These are phyloP conservation scores for Tremella mesenterica DNA, from an alignment of 768 basidiomycete species.

Conservation along the genomic window DNA sequence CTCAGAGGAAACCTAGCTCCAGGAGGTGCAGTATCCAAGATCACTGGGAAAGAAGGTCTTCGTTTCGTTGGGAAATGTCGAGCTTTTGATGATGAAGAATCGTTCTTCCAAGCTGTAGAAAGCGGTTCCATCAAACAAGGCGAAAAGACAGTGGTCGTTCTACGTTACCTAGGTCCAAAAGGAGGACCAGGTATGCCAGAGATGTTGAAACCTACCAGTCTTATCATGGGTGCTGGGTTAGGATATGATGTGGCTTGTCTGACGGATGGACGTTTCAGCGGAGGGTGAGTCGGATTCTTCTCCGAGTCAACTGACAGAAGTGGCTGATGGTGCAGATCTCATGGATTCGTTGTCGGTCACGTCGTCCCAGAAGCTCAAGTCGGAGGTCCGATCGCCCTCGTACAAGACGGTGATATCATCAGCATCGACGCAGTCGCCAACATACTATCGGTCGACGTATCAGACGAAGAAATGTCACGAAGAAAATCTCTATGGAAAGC, in stretches of 20 bases:
- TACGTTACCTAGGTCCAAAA: slow-evolving; percentile 92
- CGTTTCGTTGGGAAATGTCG: slow-evolving; percentile 84
- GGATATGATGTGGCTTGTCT: slow-evolving; percentile 92
- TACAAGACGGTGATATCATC: slow-evolving; percentile 66
- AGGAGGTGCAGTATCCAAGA: slow-evolving; percentile 77
- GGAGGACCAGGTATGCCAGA: slow-evolving; percentile 99
- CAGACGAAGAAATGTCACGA: slow-evolving; percentile 66
- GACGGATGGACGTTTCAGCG: slow-evolving; percentile 96
- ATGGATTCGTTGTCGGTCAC: slow-evolving; percentile 94
- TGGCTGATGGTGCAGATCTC: slow-evolving; percentile 55
- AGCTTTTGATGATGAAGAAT: slow-evolving; percentile 82
- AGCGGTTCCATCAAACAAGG: slow-evolving; percentile 79
- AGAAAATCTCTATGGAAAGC: slow-evolving; percentile 69
- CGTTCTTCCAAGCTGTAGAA: slow-evolving; percentile 80
- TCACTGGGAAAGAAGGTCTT: slow-evolving; percentile 85
- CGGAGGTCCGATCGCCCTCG: slow-evolving; percentile 85
- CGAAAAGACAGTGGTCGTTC: slow-evolving; percentile 90
- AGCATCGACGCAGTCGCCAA: slow-evolving; percentile 43
- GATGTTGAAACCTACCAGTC: slow-evolving; percentile 95
- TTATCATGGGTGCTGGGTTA: slow-evolving; percentile 97
- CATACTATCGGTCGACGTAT: slow-evolving; percentile 50
- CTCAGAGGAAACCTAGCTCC: slow-evolving; percentile 83
- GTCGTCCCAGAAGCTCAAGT: slow-evolving; percentile 86
- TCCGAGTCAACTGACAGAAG: neutral
- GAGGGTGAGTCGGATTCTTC: slow-evolving; percentile 59